Percentiles rank a stretch among this genome's conserved stretches.
Conservation (phyloP, 306 rosid genomes). For the Phaseolus lunatus region DNA sequence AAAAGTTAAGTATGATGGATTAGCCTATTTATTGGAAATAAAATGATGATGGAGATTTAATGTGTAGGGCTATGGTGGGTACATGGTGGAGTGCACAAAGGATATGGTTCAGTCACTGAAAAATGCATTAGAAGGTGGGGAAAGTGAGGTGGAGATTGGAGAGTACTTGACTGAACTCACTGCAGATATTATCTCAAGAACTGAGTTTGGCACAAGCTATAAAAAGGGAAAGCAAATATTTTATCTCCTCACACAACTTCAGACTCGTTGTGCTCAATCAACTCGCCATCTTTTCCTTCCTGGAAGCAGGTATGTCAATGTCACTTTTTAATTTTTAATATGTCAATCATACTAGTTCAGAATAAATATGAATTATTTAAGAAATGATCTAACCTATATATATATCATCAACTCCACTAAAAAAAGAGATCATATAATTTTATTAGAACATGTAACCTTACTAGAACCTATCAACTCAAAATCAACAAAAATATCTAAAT, state of each 20-base stretch:
- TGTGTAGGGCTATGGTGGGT: slow-evolving; percentile 70
- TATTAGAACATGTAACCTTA: no score
- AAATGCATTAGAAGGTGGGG: slow-evolving; percentile 49
- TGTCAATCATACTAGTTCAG: no score
- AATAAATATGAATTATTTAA: no score
- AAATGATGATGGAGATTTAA: not conserved
- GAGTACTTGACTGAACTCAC: slow-evolving; percentile 71
- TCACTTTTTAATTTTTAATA: not conserved
- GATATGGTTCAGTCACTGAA: slow-evolving; percentile 65
- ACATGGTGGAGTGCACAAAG: slow-evolving; percentile 92
- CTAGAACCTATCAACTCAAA: no score
- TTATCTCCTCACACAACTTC: slow-evolving; percentile 69
- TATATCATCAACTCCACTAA: no score
- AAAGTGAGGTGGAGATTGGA: slow-evolving; percentile 76
- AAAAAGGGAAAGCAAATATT: slow-evolving; percentile 80
- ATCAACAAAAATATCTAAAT: no score
- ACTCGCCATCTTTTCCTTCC: slow-evolving; percentile 72
- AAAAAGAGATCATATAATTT: no score
- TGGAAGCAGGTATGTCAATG: slow-evolving; percentile 68
- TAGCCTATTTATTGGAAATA: slow-evolving; percentile 1
- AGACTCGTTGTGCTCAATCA: slow-evolving; percentile 71
- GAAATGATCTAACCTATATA: no score
- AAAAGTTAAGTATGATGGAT: no score
- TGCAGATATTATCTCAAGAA: slow-evolving; percentile 83
- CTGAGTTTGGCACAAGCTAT: slow-evolving; percentile 72